Percentiles rank a stretch among this genome's conserved stretches.
phyloP scores from a whole-genome alignment of 139 green algal genomes.

The Coelastrella sp. region DNA sequence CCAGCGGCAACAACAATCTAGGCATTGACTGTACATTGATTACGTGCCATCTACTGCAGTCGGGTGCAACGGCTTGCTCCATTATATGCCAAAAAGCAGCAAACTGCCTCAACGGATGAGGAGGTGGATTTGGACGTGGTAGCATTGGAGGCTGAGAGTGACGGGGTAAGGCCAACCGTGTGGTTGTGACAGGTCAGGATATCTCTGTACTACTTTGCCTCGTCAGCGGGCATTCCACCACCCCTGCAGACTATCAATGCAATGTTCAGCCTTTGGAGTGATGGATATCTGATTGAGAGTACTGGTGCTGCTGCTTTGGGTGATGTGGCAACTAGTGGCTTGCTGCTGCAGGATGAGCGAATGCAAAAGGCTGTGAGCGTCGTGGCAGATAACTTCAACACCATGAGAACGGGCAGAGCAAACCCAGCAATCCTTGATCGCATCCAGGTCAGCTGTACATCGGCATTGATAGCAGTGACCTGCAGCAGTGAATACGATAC shows the following conservation, averaged over 20 bases:
- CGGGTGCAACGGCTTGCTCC: constrained; percentile 7
- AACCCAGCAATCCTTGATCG: constrained; percentile 92
- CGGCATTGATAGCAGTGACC: not conserved
- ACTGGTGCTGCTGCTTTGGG: not conserved
- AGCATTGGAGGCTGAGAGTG: constrained; percentile 31
- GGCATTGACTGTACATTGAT: not conserved
- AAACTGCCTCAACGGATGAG: constrained; percentile 11
- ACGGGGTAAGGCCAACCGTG: constrained; percentile 4
- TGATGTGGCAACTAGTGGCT: not conserved
- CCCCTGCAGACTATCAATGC: not conserved
- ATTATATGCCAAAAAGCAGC: constrained; percentile 36
- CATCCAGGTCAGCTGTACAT: constrained; percentile 54
- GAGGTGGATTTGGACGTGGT: constrained; percentile 46
- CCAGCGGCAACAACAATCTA: not conserved
- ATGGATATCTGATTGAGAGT: not conserved
- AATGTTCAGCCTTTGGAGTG: not conserved
- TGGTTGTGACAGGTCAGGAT: too few species aligned
- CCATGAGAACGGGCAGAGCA: constrained; percentile 92
- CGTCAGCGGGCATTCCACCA: too few species aligned
- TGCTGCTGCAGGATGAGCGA: constrained; percentile 64
- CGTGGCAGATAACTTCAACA: constrained; percentile 82
- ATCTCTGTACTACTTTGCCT: too few species aligned
- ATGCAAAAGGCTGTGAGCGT: constrained; percentile 87
- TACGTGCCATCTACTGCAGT: not conserved
- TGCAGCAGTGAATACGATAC: not conserved